Conservation (phyloP, 75 land plant species). For the Cunninghamia lanceolata region DNA sequence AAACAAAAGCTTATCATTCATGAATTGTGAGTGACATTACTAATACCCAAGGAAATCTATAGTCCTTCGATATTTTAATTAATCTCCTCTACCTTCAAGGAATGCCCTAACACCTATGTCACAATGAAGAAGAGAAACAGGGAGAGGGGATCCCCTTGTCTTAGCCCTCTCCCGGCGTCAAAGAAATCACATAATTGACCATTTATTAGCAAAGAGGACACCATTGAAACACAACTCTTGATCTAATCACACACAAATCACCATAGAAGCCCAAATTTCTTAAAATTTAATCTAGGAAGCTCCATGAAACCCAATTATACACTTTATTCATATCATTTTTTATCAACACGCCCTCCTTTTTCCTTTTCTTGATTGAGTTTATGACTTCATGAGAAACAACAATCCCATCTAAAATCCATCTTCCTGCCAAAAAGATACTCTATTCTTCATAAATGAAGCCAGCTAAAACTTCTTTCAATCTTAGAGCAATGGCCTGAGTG, state of each 20-base stretch:
- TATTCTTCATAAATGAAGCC: too few species aligned
- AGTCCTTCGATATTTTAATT: too few species aligned
- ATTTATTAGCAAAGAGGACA: background rate
- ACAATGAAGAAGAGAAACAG: background rate
- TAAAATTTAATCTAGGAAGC: background rate
- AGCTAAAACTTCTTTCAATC: too few species aligned
- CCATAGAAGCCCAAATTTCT: background rate
- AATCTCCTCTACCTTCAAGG: too few species aligned
- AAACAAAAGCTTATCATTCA: too few species aligned
- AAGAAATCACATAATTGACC: background rate
- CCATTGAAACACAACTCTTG: background rate
- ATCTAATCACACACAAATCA: too few species aligned
- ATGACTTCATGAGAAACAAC: too few species aligned
- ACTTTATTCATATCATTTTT: background rate
- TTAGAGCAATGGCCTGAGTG: background rate
- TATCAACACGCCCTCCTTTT: background rate
- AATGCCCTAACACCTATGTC: slow-evolving; percentile 23
- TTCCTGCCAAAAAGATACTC: background rate
- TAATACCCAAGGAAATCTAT: too few species aligned
- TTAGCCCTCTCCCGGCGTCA: background rate
- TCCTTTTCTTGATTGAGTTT: background rate
- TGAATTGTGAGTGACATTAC: too few species aligned
- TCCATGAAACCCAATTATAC: background rate
- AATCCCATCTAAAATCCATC: too few species aligned
- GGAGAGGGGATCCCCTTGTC: background rate